Percentiles rank a stretch among this genome's conserved stretches.
These are phyloP conservation scores for Sugiyamaella americana DNA, from an alignment of 805 yeast genomes.

Conservation along the genomic window DNA sequence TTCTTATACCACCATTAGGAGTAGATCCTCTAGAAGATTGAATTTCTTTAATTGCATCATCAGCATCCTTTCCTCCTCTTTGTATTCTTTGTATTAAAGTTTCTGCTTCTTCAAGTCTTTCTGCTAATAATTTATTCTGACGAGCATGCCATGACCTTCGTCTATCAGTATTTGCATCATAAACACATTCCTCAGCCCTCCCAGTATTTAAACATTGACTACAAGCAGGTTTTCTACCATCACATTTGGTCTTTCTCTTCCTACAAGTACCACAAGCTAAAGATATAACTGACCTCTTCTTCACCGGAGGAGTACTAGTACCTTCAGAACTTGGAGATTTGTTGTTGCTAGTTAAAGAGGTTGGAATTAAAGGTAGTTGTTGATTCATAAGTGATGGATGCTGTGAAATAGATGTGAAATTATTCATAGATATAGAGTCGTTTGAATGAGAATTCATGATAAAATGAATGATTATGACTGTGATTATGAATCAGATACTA, in stretches of 20 bases:
- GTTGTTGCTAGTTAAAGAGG: neutral
- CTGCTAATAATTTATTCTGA: conserved; percentile 10
- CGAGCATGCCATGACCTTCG: conserved; percentile 14
- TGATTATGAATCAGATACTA: neutral
- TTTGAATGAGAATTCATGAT: neutral
- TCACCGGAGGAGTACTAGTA: conserved; percentile 1
- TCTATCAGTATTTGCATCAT: conserved; percentile 15
- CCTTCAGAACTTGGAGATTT: neutral
- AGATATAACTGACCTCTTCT: conserved; percentile 7
- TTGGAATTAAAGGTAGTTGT: too few relatives aligned
- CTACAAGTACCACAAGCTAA: conserved; percentile 15
- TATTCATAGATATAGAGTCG: neutral
- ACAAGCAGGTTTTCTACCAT: conserved; percentile 16
- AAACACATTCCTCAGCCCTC: conserved; percentile 9
- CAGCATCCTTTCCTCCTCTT: conserved; percentile 14
- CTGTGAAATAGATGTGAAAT: too few relatives aligned
- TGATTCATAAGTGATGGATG: too few relatives aligned
- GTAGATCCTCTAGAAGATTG: conserved; percentile 2
- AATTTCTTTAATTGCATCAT: conserved; percentile 13
- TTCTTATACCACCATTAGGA: neutral
- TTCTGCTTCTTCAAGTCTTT: conserved; percentile 10
- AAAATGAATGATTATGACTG: neutral
- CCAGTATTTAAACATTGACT: conserved; percentile 12
- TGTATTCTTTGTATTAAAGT: conserved; percentile 10
- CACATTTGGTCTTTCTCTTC: conserved; percentile 17